phyloP scores from a whole-genome alignment of 306 rosid genomes.

The Quercus ilex region DNA sequence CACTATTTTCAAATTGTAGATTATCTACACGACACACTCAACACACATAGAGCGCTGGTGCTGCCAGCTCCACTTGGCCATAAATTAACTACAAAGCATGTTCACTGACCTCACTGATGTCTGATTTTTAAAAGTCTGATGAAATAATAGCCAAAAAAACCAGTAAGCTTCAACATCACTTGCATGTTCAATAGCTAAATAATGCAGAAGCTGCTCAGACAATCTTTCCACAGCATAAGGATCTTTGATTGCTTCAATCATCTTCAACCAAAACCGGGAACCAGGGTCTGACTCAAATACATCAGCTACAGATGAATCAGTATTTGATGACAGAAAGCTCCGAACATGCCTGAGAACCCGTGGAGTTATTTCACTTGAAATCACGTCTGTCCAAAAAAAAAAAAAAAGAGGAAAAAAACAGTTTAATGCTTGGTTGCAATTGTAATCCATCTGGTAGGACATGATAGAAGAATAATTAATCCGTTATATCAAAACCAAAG shows the following conservation, averaged over 20 bases:
- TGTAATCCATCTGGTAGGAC: slow-evolving; percentile 1
- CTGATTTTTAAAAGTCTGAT: slow-evolving; percentile 41
- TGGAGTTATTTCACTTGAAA: slow-evolving; percentile 55
- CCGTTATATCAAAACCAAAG: background rate
- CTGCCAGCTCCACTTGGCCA: background rate
- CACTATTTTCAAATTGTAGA: background rate
- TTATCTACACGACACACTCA: background rate
- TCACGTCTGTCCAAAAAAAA: slow-evolving; percentile 44
- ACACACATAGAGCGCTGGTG: background rate
- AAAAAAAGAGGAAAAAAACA: slow-evolving; percentile 13
- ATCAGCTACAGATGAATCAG: slow-evolving; percentile 31
- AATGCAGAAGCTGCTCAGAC: slow-evolving; percentile 76
- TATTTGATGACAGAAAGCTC: slow-evolving; percentile 41
- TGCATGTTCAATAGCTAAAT: slow-evolving; percentile 51
- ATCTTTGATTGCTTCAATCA: slow-evolving; percentile 70
- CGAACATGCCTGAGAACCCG: slow-evolving; percentile 51
- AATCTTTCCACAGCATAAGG: slow-evolving; percentile 70
- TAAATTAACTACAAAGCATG: slow-evolving; percentile 11
- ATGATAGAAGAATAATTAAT: background rate
- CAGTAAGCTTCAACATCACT: slow-evolving; percentile 83
- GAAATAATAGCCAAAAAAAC: slow-evolving; percentile 82
- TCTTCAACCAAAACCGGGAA: slow-evolving; percentile 67
- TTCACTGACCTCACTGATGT: slow-evolving; percentile 68
- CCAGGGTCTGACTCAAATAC: slow-evolving; percentile 46
- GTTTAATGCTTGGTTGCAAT: slow-evolving; percentile 20